phyloP scores from a whole-genome alignment of 2,329 filamentous ascomycete species.

The Epichloe baconii region DNA sequence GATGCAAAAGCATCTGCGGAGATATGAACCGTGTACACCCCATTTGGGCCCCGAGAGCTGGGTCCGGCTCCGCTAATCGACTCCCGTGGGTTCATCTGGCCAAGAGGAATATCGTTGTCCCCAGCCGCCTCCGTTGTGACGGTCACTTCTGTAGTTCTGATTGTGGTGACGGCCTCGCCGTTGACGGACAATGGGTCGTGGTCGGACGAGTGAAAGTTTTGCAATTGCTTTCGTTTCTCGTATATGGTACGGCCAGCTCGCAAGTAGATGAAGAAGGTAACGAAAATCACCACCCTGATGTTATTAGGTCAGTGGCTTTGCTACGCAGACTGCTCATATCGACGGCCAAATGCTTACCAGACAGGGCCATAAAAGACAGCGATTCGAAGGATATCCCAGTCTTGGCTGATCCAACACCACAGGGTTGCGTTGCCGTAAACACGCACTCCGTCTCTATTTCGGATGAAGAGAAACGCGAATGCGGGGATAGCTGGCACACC shows the following conservation, averaged over 20 bases:
- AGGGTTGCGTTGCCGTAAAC: constrained; percentile 65
- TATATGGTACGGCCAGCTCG: constrained; percentile 55
- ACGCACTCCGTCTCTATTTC: constrained; percentile 32
- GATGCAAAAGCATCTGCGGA: constrained; percentile 19
- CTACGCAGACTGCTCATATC: background rate
- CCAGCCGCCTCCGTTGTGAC: constrained; percentile 38
- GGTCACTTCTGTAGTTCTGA: constrained; percentile 51
- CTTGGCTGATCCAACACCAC: constrained; percentile 65
- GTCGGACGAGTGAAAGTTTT: constrained; percentile 37
- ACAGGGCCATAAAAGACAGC: constrained; percentile 62
- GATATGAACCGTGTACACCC: constrained; percentile 39
- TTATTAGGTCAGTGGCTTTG: background rate
- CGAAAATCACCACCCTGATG: constrained; percentile 43
- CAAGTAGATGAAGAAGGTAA: constrained; percentile 53
- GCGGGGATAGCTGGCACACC: constrained; percentile 59
- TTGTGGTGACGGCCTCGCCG: constrained; percentile 31
- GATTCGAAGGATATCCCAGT: constrained; percentile 62
- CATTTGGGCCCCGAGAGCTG: constrained; percentile 8
- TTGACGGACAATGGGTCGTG: constrained; percentile 26
- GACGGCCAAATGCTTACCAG: constrained; percentile 32
- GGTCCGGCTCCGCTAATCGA: constrained; percentile 6
- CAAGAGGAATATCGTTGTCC: constrained; percentile 12
- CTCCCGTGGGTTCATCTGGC: constrained; percentile 11
- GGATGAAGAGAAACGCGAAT: constrained; percentile 53
- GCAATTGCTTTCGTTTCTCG: constrained; percentile 49